Evolutionary conservation across 257 asterid genomes (phyloP), one percentile per base, ranked within the genome.

Genomic region (Nyctanthes arbortristis): DNA sequence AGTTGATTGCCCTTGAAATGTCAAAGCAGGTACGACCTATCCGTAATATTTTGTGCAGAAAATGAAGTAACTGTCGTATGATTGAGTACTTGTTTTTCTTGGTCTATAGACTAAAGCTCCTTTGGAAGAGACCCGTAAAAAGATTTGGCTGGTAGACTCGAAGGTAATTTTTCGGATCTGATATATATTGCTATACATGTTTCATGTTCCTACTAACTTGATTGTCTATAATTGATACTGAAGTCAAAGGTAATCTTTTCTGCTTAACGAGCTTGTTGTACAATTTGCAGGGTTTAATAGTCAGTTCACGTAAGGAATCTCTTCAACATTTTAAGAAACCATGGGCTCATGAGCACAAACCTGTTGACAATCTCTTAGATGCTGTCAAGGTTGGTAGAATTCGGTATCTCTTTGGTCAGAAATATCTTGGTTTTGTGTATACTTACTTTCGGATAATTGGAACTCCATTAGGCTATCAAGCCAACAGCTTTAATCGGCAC

Each of bases 271-370:
- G 43, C 18, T 59, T 59, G 34, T 31, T 18, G 70, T 57, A 3
- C 65, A 29, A 37, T 66, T 67, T 71, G 22, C 86, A 93, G 97
- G 99, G 99, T 34, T 79, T 93, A 65, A 86, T 94, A 66, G 97
- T 94, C 57, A 65, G 52, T 30, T 70, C 92, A 1, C 97, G 97
- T 24, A 86, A 78, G 80, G 95, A 81, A 71, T 87, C 93, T 37
- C 99, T 94, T 80, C 99, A 94, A 63, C 89, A 83, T 82, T 92
- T 89, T 79, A 89, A 94, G 89, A 72, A 89, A 73, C 96, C 96
- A 11, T 91, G 96, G 95, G 99, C 99, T 49, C 99, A 94, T 61
- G 97, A 87, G 58, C 93, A 85, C 33, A 93, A 88, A 77, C 88
- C 90, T 43, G 68, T 85, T 63, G 28, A 68, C 68, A 87, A 78